Conservation (phyloP, 306 rosid species). For the Quercus berberidifolia region DNA sequence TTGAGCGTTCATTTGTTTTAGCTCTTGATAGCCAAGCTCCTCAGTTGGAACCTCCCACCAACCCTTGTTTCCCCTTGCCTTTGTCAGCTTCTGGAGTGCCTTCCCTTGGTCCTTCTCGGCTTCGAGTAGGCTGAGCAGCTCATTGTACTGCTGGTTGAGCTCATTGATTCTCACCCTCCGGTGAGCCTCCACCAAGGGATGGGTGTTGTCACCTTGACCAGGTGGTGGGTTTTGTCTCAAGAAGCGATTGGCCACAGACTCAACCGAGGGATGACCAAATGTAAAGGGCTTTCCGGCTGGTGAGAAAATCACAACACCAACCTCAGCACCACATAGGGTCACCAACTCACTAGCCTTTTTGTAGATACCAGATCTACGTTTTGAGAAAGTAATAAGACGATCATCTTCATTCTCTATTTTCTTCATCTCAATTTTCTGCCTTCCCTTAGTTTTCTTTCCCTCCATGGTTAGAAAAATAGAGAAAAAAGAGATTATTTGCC, state of each 20-base stretch:
- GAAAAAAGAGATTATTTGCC: neutral
- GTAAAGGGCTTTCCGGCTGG: slow-evolving; percentile 40
- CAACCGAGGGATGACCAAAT: slow-evolving; percentile 25
- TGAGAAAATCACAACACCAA: slow-evolving; percentile 28
- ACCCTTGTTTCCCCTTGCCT: neutral
- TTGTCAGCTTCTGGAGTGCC: neutral
- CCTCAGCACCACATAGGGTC: slow-evolving; percentile 34
- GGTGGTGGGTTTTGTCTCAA: neutral
- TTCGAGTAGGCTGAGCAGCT: slow-evolving; percentile 11
- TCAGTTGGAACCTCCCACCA: slow-evolving; percentile 39
- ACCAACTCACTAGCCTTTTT: slow-evolving; percentile 32
- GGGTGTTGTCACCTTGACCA: neutral
- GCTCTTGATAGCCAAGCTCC: slow-evolving; percentile 9
- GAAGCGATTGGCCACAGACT: slow-evolving; percentile 10
- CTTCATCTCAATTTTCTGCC: slow-evolving; percentile 39
- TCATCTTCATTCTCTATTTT: slow-evolving; percentile 32
- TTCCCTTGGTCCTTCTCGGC: slow-evolving; percentile 5
- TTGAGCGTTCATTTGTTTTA: neutral
- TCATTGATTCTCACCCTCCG: slow-evolving; percentile 13
- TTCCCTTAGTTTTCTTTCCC: slow-evolving; percentile 34
- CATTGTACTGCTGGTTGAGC: slow-evolving; percentile 13
- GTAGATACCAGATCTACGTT: slow-evolving; percentile 28
- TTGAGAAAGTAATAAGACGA: slow-evolving; percentile 31
- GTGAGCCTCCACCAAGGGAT: slow-evolving; percentile 21
- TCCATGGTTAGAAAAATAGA: neutral